Conservation (phyloP, 768 basidiomycete genomes). For the Roridomyces roridus region DNA sequence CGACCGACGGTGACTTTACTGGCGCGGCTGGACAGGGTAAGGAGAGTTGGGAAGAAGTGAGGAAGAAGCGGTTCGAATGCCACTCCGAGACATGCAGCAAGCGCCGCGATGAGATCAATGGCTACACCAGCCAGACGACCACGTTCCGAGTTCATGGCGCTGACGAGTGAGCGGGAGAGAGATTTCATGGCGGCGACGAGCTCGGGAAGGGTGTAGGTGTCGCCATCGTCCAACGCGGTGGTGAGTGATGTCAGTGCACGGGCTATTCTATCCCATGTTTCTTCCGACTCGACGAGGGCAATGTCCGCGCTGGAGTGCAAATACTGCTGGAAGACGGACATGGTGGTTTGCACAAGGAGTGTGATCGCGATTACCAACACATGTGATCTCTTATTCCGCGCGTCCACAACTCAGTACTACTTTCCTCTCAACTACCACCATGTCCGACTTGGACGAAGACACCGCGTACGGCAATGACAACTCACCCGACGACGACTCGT, state of each 20-base stretch:
- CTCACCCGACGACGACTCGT: constrained; percentile 13
- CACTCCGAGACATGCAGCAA: constrained; percentile 61
- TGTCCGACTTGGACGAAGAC: constrained; percentile 23
- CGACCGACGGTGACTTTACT: constrained; percentile 81
- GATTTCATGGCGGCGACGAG: constrained; percentile 57
- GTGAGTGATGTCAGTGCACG: constrained; percentile 54
- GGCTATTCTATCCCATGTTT: constrained; percentile 77
- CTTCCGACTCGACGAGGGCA: constrained; percentile 70
- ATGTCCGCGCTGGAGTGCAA: constrained; percentile 46
- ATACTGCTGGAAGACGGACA: constrained; percentile 38
- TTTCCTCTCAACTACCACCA: neutral
- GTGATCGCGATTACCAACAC: neutral
- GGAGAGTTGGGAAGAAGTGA: constrained; percentile 71
- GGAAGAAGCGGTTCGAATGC: constrained; percentile 72
- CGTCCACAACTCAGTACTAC: neutral
- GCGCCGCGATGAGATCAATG: constrained; percentile 61
- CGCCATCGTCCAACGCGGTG: constrained; percentile 56
- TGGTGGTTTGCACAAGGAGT: neutral
- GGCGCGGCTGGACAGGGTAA: constrained; percentile 71
- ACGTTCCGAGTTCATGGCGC: constrained; percentile 74
- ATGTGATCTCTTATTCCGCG: neutral
- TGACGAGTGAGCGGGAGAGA: constrained; percentile 58
- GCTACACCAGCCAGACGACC: constrained; percentile 72
- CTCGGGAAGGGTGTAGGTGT: constrained; percentile 55
- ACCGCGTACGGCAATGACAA: constrained; percentile 1